Evolutionary conservation across 2,329 filamentous ascomycete genomes (phyloP), one percentile per base, ranked within the genome.

Genomic region (Pezicula neosporulosa): DNA sequence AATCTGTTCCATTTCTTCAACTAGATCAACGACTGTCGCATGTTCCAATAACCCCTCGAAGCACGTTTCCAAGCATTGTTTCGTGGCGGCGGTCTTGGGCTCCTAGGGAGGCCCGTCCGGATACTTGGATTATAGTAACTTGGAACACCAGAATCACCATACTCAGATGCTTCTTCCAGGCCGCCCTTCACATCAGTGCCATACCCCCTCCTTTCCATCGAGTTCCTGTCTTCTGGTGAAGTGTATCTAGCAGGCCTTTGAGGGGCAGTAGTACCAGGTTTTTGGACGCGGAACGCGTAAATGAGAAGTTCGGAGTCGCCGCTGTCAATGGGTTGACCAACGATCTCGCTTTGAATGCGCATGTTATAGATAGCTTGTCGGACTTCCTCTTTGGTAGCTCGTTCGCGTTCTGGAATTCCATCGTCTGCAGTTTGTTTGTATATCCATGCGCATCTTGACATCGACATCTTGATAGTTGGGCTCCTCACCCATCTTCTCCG

Each of bases 201-300:
- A 33, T 33, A 33, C 30, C 30, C 30, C 4, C 30, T 33, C 9
- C 9, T 10, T 33, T 10, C 30, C 30, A 33, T 33, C 30, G 30
- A 33, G 30, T 33, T 33, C 30, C 30, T 33, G 9, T 13, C 30
- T 10, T 33, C 30, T 33, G 6, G 15, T 4, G 18, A 19, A 15
- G 6, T 19, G 6, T 42, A 21, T 24, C 37, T 39, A 4, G 24
- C 7, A 27, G 42, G 19, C 42, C 19, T 13, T 33, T 28, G 42
- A 44, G 16, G 39, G 15, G 15, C 4, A 6, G 39, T 6, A 6
- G 39, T 6, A 16, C 5, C 12, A 19, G 18, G 43, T 19, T 51
- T 56, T 18, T 46, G 48, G 13, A 49, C 49, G 16, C 46, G 38
- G 28, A 56, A 56, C 4, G 54, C 51, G 41, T 56, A 56, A n/a